Evolutionary conservation across 495 filamentous ascomycete genomes (phyloP), one percentile per base, ranked within the genome.

Genomic region (Tuber aestivum): DNA sequence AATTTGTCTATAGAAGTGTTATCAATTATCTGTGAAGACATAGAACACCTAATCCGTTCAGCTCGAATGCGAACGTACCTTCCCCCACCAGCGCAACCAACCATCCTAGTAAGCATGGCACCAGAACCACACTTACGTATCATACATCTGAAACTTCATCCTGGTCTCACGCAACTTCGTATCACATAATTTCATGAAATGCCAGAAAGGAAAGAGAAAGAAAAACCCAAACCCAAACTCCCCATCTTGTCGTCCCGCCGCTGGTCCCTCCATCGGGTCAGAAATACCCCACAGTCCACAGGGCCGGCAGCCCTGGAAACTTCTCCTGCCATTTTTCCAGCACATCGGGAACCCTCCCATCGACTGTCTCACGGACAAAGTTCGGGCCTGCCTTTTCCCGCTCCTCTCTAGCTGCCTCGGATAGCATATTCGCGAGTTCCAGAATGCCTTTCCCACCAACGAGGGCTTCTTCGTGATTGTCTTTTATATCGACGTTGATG

Each of bases 251-350:
- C 40, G 35, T 18, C 18, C 23, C 61, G 4, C 6, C 20, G 6
- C 21, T 65, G 20, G 65, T 35, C 56, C 56, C 27, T 16, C 27
- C 2, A 35, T 18, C 27, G 80, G 50, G 70, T 88, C 79, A 99
- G 85, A 98, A 93, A 94, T 95, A 99, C 41, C 93, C 93, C 83
- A 98, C 84, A 48, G 93, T 97, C 96, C 96, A 99, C 79, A 95
- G 86, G 16, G 93, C 92, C 37, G 95, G 96, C 76, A 97, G 81
- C 79, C 91, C 90, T 41, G 96, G 95, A 91, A 95, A 97, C 83
- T 90, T 90, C 84, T 95, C 94, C 85, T 99, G 96, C 96, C 96
- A 99, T 76, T 90, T 90, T n/a, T 89, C 95, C 76, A 99, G 84
- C 41, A 99, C 92, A 69, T 97, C 94, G 0, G 96, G 96, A 18